phyloP scores from a whole-genome alignment of 1,284 basidiomycete species.

The Ustilago crameri region DNA sequence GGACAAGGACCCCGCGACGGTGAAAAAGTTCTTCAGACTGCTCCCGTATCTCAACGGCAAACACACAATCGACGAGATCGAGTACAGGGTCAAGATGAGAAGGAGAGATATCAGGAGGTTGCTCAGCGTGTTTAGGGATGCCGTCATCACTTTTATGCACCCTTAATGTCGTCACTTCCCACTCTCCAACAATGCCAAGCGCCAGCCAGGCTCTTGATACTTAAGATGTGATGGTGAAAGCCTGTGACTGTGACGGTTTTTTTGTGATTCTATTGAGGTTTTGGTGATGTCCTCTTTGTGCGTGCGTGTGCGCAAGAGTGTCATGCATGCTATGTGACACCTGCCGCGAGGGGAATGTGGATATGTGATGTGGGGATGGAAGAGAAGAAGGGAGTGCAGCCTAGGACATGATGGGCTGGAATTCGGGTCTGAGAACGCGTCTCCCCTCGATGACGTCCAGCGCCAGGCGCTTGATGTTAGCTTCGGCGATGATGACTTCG shows the following conservation, averaged over 20 bases:
- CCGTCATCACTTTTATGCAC: slow-evolving; percentile 60
- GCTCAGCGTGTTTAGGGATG: slow-evolving; percentile 48
- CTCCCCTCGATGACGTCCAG: slow-evolving; percentile 81
- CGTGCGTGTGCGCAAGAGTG: too few relatives aligned
- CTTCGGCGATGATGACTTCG: slow-evolving; percentile 91
- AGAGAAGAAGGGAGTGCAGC: neutral
- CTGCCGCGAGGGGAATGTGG: too few relatives aligned
- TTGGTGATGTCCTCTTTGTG: neutral
- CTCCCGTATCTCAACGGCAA: slow-evolving; percentile 66
- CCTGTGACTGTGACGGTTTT: too few relatives aligned
- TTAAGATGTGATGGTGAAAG: too few relatives aligned
- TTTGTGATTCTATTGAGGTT: too few relatives aligned
- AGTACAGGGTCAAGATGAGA: slow-evolving; percentile 43
- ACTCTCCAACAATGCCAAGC: too few relatives aligned
- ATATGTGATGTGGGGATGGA: neutral
- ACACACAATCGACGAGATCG: slow-evolving; percentile 66
- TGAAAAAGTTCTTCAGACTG: slow-evolving; percentile 49
- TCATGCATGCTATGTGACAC: too few relatives aligned
- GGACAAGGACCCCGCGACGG: slow-evolving; percentile 73
- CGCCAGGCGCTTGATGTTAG: slow-evolving; percentile 84
- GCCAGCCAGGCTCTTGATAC: too few relatives aligned
- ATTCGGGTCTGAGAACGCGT: slow-evolving; percentile 72
- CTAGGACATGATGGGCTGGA: slow-evolving; percentile 29
- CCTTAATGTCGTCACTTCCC: slow-evolving; percentile 21
- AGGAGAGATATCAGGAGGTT: slow-evolving; percentile 55